Base-by-base conservation (phyloP, 2,329 filamentous ascomycete species). In the Aspergillus arachidicola region DNA sequence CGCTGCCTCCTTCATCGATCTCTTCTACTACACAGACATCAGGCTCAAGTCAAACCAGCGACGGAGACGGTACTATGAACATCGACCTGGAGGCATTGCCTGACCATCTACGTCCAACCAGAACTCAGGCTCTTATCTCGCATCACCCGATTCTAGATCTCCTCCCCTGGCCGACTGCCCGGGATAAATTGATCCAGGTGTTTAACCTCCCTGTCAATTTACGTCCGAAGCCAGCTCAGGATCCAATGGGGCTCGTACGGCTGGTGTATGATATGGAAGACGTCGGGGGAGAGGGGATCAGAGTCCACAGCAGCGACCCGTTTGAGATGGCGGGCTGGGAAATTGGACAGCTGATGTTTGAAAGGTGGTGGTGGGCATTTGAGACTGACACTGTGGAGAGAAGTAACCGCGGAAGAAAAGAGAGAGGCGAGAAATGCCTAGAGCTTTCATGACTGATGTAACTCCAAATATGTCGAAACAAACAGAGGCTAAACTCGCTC, bases 291-390 rank as follows among this genome's bases (percentile, higher is more conserved):
- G 85, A 87, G 66, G 86, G 86, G 1, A 68, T 83, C 58, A 72
- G 82, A 14, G 79, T 88, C 64, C 83, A 80, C 71, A 81, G 83
- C 5, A 70, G 74, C 0, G 83, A 86, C 64, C 82, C 84, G 23
- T 84, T 82, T 64, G 78, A 84, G 56, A 74, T 79, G 6, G 70
- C 72, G 28, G 78, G 77, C 34, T 89, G 86, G 85, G 86, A 89
- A 71, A 79, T 88, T 14, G 85, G 86, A 1, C 84, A 87, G 72
- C 69, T 81, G n/a, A 73, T 87, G 26, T 87, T 87, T 72, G 80
- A 83, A 72, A 79, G 82, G 46, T 88, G 86, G 86, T 89, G 85
- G 85, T 88, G 86, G 74, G 73, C 86, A 41, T 84, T 88, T 69
- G 86, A 88, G 68, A 71, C 78, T 10, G 76, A 78, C 12, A 80